Percentiles rank a stretch among this genome's conserved stretches.
phyloP scores from a whole-genome alignment of 805 yeast genomes.

The Pichia californica region DNA sequence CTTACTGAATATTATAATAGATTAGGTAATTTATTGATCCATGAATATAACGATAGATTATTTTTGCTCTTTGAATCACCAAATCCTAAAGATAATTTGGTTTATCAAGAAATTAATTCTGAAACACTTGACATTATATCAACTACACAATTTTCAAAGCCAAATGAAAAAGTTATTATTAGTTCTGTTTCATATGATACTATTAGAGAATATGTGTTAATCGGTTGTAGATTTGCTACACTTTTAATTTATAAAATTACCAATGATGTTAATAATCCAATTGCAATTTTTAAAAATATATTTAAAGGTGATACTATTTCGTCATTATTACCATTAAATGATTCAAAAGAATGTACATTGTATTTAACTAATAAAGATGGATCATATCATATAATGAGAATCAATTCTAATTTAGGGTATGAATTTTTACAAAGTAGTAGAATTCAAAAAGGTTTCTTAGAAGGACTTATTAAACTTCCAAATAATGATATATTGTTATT shows the following conservation, averaged over 20 bases:
- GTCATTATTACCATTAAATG: conserved; percentile 36
- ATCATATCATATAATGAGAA: conserved; percentile 39
- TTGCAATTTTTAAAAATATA: conserved; percentile 38
- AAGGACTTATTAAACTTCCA: conserved; percentile 52
- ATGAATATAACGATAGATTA: conserved; percentile 22
- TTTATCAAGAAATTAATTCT: conserved; percentile 33
- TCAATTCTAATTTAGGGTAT: conserved; percentile 13
- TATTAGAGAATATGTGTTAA: conserved; percentile 35
- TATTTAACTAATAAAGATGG: conserved; percentile 64
- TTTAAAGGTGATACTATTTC: conserved; percentile 67
- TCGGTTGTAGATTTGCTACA: conserved; percentile 72
- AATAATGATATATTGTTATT: conserved; percentile 47
- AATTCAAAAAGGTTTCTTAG: conserved; percentile 70
- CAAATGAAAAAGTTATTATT: conserved; percentile 40
- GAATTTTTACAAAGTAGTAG: conserved; percentile 41
- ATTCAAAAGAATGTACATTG: conserved; percentile 13
- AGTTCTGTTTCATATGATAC: conserved; percentile 47
- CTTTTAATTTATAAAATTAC: conserved; percentile 46
- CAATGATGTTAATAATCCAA: conserved; percentile 19
- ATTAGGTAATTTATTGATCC: conserved; percentile 43
- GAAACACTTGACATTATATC: conserved; percentile 22
- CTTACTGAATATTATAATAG: conserved; percentile 31
- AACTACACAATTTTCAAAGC: conserved; percentile 18
- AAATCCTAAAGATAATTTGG: conserved; percentile 50
- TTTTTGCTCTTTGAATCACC: conserved; percentile 59